phyloP scores from a whole-genome alignment of 2,329 filamentous ascomycete species.

The Myriosclerotinia duriaeana region DNA sequence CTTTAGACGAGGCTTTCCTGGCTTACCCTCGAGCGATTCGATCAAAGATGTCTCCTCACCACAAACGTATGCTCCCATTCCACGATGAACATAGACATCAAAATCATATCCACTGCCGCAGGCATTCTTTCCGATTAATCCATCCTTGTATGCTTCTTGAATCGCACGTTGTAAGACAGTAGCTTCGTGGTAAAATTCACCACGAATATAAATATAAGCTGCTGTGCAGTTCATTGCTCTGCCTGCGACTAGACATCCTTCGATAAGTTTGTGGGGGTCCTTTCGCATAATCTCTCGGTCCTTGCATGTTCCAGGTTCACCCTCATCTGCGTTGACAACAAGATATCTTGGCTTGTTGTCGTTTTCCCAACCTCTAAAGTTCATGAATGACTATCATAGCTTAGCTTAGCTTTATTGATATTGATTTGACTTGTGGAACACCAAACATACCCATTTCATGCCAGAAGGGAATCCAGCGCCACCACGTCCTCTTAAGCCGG shows the following conservation, averaged over 20 bases:
- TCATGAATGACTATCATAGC: constrained; percentile 86
- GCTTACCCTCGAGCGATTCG: constrained; percentile 97
- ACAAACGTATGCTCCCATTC: constrained; percentile 96
- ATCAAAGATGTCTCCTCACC: constrained; percentile 98
- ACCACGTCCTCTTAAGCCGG: constrained; percentile 90
- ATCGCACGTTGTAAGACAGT: constrained; percentile 91
- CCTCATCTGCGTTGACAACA: constrained; percentile 97
- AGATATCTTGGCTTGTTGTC: constrained; percentile 93
- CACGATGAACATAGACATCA: constrained; percentile 93
- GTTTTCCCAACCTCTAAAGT: constrained; percentile 99
- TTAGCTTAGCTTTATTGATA: constrained; percentile 30
- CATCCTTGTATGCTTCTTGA: constrained; percentile 93
- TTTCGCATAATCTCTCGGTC: constrained; percentile 99
- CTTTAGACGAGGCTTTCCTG: constrained; percentile 97
- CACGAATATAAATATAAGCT: constrained; percentile 98
- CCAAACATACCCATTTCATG: constrained; percentile 86
- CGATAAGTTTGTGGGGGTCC: constrained; percentile 97
- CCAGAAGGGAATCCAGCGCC: constrained; percentile 97
- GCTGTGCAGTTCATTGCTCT: constrained; percentile 98
- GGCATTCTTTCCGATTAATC: constrained; percentile 96
- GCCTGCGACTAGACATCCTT: constrained; percentile 93
- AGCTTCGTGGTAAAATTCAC: constrained; percentile 96
- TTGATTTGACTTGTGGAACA: constrained; percentile 12
- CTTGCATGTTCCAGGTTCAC: constrained; percentile 98
- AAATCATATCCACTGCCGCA: constrained; percentile 97